Evolutionary conservation across 2,329 filamentous ascomycete species (phyloP), one percentile per base, ranked within the genome.

Genomic region (Conoideocrella luteorostrata): DNA sequence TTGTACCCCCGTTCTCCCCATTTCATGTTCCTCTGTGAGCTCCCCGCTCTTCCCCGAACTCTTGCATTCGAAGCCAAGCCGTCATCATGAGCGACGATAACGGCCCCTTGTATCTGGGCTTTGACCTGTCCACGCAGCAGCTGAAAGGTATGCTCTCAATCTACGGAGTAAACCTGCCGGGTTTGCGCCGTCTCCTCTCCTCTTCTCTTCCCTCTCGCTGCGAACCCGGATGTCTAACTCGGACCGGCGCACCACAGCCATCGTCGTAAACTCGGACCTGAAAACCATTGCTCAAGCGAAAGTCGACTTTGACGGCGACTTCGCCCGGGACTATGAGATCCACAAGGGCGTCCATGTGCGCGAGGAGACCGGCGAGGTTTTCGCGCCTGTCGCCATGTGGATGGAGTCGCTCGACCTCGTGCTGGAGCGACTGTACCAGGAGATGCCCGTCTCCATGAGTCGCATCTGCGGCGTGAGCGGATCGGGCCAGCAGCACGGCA

Each of bases 101-200:
- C 33, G 73, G 69, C 24, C 82, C 86, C 15, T 71, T 95, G 48
- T 95, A 95, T 61, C 74, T 95, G 58, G 93, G 93, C 48, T 90
- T 97, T 64, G 93, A 98, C 68, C 82, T 97, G 47, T 96, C 90
- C 34, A 97, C 93, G 46, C 93, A 97, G 66, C 91, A 97, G 64
- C 77, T 97, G 46, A 97, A 98, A 77, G 90, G 88, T 81, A 65
- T 51, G n/a, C n/a, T n/a, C n/a, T n/a, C n/a, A n/a, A n/a, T n/a
- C n/a, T n/a, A n/a, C n/a, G n/a, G n/a, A n/a, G n/a, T n/a, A n/a
- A n/a, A n/a, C n/a, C n/a, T n/a, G n/a, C n/a, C n/a, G n/a, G n/a
- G n/a, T n/a, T n/a, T n/a, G n/a, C n/a, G n/a, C n/a, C n/a, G n/a
- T n/a, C n/a, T n/a, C n/a, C n/a, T n/a, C n/a, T n/a, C n/a, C n/a